A percentile compares a stretch with the other conserved stretches of the same genome.
These are phyloP conservation scores for Debaryomyces maramus DNA, from an alignment of 805 yeast genomes.

Conservation along the genomic window DNA sequence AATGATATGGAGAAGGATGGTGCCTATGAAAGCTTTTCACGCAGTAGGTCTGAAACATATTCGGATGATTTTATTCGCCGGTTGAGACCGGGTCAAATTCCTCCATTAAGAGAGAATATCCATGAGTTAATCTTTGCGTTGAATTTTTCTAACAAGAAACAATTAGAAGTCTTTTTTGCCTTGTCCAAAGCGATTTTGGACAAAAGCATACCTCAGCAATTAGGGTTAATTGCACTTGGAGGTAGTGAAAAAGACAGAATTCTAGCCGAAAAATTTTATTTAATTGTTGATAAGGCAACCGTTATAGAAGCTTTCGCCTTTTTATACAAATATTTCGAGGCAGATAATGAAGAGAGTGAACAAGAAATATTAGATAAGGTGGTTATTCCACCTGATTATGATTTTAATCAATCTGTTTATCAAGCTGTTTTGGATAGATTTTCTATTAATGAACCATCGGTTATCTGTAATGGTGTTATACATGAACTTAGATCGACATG, in stretches of 20 bases:
- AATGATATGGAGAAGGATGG: slow-evolving; percentile 73
- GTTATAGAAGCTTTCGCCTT: slow-evolving; percentile 39
- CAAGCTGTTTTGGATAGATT: slow-evolving; percentile 23
- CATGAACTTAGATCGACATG: slow-evolving; percentile 51
- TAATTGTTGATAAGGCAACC: slow-evolving; percentile 28
- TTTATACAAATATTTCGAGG: slow-evolving; percentile 35
- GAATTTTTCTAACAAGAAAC: slow-evolving; percentile 54
- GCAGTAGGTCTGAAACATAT: slow-evolving; percentile 47
- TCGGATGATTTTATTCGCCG: slow-evolving; percentile 25
- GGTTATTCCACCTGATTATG: slow-evolving; percentile 16
- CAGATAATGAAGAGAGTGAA: slow-evolving; percentile 24
- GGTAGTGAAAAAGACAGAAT: slow-evolving; percentile 26
- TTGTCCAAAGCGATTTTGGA: slow-evolving; percentile 50
- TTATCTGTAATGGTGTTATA: slow-evolving; percentile 75
- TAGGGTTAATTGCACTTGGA: slow-evolving; percentile 76
- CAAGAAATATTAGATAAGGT: slow-evolving; percentile 21
- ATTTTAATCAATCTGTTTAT: slow-evolving; percentile 17
- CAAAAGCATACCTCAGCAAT: slow-evolving; percentile 68
- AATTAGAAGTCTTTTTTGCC: slow-evolving; percentile 50
- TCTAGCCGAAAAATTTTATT: slow-evolving; percentile 35
- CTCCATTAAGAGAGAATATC: slow-evolving; percentile 69
- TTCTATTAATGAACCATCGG: slow-evolving; percentile 47
- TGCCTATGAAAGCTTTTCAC: slow-evolving; percentile 47
- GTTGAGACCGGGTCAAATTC: slow-evolving; percentile 59
- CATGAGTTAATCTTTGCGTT: slow-evolving; percentile 72